Conservation (phyloP, 225 moss, liverwort and hornwort genomes). For the Sphagnum contortum region DNA sequence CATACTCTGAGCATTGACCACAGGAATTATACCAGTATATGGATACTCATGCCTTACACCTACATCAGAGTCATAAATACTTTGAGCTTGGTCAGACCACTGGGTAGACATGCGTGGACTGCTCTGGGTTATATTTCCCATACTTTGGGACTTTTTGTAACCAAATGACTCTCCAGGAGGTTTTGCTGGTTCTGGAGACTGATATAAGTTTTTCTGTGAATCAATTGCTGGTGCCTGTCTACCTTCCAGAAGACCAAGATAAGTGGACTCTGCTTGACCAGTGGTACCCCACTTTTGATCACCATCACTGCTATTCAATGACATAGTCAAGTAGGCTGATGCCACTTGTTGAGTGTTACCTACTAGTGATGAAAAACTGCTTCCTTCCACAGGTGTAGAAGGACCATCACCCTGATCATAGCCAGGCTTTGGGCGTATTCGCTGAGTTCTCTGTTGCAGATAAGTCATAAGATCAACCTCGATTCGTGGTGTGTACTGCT, state of each 20-base stretch:
- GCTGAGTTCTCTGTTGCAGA: conserved; percentile 54
- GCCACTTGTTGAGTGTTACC: conserved; percentile 4
- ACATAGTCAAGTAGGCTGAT: conserved; percentile 4
- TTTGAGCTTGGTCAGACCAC: conserved; percentile 21
- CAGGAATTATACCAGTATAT: background rate
- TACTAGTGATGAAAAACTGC: conserved; percentile 12
- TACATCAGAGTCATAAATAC: conserved; percentile 6
- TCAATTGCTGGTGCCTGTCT: conserved; percentile 7
- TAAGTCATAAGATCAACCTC: conserved; percentile 74
- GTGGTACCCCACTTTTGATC: conserved; percentile 14
- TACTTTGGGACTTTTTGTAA: conserved; percentile 10
- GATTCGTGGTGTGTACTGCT: conserved; percentile 72
- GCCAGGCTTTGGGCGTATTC: conserved; percentile 22
- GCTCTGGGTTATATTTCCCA: conserved; percentile 11
- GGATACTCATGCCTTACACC: conserved; percentile 14
- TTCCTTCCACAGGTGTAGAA: conserved; percentile 7
- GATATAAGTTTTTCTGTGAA: background rate
- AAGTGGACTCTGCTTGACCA: conserved; percentile 8
- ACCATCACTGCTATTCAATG: conserved; percentile 9
- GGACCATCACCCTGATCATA: conserved; percentile 18
- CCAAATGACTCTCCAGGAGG: conserved; percentile 2
- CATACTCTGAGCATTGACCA: conserved; percentile 7
- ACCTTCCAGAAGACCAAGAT: conserved; percentile 6
- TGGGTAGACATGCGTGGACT: conserved; percentile 11
- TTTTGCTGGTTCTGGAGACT: background rate